A percentile compares a stretch with the other conserved stretches of the same genome.
Conservation (phyloP, 2,329 filamentous ascomycete species). For the Ploettnerulaceae sp. region DNA sequence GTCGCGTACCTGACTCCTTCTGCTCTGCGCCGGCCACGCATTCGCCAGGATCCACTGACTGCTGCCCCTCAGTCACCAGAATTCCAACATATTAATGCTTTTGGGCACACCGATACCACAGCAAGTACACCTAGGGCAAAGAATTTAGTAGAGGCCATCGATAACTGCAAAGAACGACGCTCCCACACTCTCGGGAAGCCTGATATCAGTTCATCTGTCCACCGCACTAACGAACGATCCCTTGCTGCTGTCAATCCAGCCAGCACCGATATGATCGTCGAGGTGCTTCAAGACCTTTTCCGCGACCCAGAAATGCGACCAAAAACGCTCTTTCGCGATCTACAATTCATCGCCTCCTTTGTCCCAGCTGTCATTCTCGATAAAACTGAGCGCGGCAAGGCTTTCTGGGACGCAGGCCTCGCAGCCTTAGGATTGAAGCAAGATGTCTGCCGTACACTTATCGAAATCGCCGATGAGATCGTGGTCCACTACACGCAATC, state of each 20-base stretch:
- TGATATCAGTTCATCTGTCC: constrained; percentile 60
- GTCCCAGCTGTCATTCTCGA: constrained; percentile 57
- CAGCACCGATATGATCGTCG: constrained; percentile 51
- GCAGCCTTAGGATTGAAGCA: constrained; percentile 87
- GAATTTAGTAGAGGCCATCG: constrained; percentile 61
- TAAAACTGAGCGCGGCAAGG: constrained; percentile 62
- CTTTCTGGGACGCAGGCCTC: constrained; percentile 77
- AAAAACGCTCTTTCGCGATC: constrained; percentile 73
- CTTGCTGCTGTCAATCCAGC: constrained; percentile 43
- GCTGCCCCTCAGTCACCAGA: constrained; percentile 54
- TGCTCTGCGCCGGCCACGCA: constrained; percentile 34
- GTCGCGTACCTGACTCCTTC: constrained; percentile 63
- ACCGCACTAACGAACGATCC: constrained; percentile 75
- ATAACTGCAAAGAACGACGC: constrained; percentile 64
- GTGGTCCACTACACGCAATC: constrained; percentile 63
- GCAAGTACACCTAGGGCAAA: constrained; percentile 37
- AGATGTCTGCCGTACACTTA: constrained; percentile 63
- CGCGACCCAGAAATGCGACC: constrained; percentile 65
- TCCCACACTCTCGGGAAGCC: constrained; percentile 48
- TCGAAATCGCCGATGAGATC: constrained; percentile 65
- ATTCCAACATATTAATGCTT: constrained; percentile 29
- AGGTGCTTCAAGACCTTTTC: constrained; percentile 63
- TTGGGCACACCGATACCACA: constrained; percentile 26
- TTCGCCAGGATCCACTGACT: constrained; percentile 29
- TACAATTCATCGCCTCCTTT: constrained; percentile 69